A percentile compares a stretch with the other conserved stretches of the same genome.
These are phyloP conservation scores for Euphorbia lathyris DNA, from an alignment of 345 rosid species.

Conservation along the genomic window DNA sequence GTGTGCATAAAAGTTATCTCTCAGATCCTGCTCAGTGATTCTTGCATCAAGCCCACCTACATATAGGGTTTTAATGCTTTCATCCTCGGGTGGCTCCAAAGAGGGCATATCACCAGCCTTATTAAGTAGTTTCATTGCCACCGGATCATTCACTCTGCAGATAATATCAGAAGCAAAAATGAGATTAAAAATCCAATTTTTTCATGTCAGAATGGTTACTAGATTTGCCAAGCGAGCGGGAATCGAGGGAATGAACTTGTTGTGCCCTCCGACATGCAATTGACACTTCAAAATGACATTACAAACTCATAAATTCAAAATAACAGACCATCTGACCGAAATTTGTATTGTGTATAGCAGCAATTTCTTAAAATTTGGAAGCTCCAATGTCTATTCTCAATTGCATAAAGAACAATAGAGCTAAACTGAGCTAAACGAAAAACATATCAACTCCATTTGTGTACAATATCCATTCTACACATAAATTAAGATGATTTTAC, in stretches of 20 bases:
- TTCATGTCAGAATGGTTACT: not conserved
- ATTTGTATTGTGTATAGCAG: not conserved
- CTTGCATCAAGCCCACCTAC: slow-evolving; percentile 88
- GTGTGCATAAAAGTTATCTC: slow-evolving; percentile 84
- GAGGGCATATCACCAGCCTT: slow-evolving; percentile 99
- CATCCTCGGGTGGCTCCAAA: slow-evolving; percentile 85
- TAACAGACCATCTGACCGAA: not conserved
- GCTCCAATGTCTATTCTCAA: not conserved
- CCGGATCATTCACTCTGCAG: slow-evolving; percentile 89
- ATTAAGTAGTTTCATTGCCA: slow-evolving; percentile 81
- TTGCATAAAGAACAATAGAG: not conserved
- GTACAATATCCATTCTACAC: not conserved
- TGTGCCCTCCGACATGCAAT: not conserved
- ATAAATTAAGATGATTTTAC: not conserved
- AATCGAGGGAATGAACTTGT: not conserved
- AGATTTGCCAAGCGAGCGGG: no score
- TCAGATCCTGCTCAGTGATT: slow-evolving; percentile 80
- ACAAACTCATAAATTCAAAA: not conserved
- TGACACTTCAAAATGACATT: not conserved
- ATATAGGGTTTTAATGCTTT: slow-evolving; percentile 83
- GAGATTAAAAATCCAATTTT: not conserved
- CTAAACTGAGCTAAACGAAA: not conserved
- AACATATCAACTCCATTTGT: not conserved
- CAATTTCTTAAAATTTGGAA: not conserved
- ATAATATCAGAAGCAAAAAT: not conserved